A percentile compares a stretch with the other conserved stretches of the same genome.
phyloP scores from a whole-genome alignment of 2,329 filamentous ascomycete genomes.

The Venturiaceae sp. region DNA sequence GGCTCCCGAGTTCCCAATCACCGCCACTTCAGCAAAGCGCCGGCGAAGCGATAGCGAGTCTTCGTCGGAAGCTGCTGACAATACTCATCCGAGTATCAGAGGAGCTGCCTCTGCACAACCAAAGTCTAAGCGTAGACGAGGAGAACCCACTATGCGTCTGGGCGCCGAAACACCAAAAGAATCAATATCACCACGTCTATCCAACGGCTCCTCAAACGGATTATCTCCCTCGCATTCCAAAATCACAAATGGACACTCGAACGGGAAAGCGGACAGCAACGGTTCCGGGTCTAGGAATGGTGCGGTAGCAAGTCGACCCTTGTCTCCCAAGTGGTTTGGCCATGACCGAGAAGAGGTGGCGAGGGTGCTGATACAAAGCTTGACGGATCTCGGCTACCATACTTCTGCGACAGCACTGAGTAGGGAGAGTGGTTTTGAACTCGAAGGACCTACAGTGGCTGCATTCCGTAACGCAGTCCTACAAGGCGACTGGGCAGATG shows the following conservation, averaged over 20 bases:
- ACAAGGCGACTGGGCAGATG: conserved; percentile 70
- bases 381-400: conserved; percentile 81
- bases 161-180: conserved; percentile 30
- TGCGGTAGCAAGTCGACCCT: background rate
- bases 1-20: background rate
- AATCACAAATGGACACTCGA: conserved; percentile 29
- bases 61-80: conserved; percentile 2
- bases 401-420: conserved; percentile 65
- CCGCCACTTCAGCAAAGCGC: conserved; percentile 16
- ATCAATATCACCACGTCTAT: conserved; percentile 24
- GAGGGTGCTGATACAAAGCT: conserved; percentile 79
- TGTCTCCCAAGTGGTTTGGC: conserved; percentile 33
- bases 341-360: conserved; percentile 92
- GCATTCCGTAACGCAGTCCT: conserved; percentile 75
- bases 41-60: conserved; percentile 13
- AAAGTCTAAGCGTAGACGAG: conserved; percentile 31
- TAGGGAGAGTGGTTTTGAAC: conserved; percentile 73
- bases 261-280: conserved; percentile 29
- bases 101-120: conserved; percentile 14
- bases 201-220: conserved; percentile 28
- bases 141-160: conserved; percentile 32
- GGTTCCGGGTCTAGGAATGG: conserved; percentile 18
- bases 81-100: background rate
- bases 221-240: conserved; percentile 23
- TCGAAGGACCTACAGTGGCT: conserved; percentile 81